Evolutionary conservation across 2,329 filamentous ascomycete species (phyloP).

Genomic region (Verticillium alfalfae): DNA sequence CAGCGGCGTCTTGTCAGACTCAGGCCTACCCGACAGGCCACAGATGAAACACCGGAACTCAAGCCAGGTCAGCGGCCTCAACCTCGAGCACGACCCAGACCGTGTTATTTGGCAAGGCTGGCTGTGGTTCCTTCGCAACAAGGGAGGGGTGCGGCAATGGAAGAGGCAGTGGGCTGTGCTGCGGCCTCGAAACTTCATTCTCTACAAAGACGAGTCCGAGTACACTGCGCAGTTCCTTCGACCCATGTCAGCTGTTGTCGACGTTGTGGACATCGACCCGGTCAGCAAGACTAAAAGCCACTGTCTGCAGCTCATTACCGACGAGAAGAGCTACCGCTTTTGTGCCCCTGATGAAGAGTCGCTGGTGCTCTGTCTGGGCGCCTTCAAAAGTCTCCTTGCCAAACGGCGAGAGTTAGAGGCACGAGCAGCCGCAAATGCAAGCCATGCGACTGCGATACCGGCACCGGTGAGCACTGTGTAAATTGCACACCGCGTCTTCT

Average conservation of each 20-base stretch:
- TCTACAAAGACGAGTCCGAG: slow-evolving; percentile 91
- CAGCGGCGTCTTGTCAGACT: slow-evolving; percentile 13
- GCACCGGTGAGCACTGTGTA: background rate
- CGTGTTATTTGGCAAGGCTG: slow-evolving; percentile 93
- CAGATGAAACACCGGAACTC: slow-evolving; percentile 43
- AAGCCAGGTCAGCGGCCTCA: slow-evolving; percentile 57
- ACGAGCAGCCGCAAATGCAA: slow-evolving; percentile 35
- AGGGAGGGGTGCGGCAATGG: slow-evolving; percentile 83
- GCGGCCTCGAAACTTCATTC: slow-evolving; percentile 73
- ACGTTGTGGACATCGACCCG: slow-evolving; percentile 88
- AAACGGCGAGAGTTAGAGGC: slow-evolving; percentile 61
- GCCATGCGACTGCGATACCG: slow-evolving; percentile 28
- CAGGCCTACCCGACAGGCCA: slow-evolving; percentile 17
- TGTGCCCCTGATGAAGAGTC: slow-evolving; percentile 76
- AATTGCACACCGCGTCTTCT: background rate
- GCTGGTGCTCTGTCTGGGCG: slow-evolving; percentile 78
- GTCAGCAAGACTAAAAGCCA: slow-evolving; percentile 77
- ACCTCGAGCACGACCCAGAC: slow-evolving; percentile 64
- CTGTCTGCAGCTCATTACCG: slow-evolving; percentile 89
- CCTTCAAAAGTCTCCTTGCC: slow-evolving; percentile 79
- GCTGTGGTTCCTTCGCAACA: slow-evolving; percentile 77
- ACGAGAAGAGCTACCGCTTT: slow-evolving; percentile 79
- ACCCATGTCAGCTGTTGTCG: slow-evolving; percentile 71
- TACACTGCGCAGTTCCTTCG: slow-evolving; percentile 83
- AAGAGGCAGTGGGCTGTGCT: slow-evolving; percentile 92